Percentiles rank a stretch among this genome's conserved stretches.
phyloP scores from a whole-genome alignment of 2,329 filamentous ascomycete species.

The Penicillium polonicum region DNA sequence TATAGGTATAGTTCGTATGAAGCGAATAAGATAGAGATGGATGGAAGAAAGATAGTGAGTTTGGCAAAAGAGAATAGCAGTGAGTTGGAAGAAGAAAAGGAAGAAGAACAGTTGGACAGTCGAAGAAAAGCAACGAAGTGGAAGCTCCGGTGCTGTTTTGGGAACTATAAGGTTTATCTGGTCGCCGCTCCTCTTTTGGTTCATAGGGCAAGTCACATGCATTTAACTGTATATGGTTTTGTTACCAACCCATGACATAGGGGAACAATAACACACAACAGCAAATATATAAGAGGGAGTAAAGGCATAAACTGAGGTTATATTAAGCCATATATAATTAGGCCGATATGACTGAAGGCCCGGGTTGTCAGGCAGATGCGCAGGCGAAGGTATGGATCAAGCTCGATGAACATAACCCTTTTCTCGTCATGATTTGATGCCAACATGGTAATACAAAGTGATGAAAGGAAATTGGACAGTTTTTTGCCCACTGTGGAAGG shows the following conservation, averaged over 20 bases:
- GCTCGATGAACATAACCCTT: not conserved
- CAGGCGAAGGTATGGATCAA: not conserved
- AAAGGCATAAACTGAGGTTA: no score
- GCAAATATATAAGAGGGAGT: not conserved
- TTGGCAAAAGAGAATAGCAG: not conserved
- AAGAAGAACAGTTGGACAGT: not conserved
- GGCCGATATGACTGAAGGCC: not conserved
- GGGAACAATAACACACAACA: not conserved
- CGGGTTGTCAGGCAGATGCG: not conserved
- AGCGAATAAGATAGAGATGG: not conserved
- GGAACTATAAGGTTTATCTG: not conserved
- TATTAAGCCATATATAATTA: not conserved
- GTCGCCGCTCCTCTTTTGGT: not conserved
- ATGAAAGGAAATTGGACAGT: conserved; percentile 22
- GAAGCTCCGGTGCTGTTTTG: not conserved
- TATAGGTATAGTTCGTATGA: not conserved
- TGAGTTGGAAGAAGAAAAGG: not conserved
- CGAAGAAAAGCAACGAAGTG: not conserved
- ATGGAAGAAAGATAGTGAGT: not conserved
- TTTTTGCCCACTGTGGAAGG: conserved; percentile 22
- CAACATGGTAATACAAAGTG: conserved; percentile 21
- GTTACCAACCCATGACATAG: not conserved
- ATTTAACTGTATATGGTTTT: not conserved
- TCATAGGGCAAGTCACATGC: not conserved
- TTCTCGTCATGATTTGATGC: conserved; percentile 7